Evolutionary conservation across 2,329 filamentous ascomycete species (phyloP).

Genomic region (Diaporthe humulicola): DNA sequence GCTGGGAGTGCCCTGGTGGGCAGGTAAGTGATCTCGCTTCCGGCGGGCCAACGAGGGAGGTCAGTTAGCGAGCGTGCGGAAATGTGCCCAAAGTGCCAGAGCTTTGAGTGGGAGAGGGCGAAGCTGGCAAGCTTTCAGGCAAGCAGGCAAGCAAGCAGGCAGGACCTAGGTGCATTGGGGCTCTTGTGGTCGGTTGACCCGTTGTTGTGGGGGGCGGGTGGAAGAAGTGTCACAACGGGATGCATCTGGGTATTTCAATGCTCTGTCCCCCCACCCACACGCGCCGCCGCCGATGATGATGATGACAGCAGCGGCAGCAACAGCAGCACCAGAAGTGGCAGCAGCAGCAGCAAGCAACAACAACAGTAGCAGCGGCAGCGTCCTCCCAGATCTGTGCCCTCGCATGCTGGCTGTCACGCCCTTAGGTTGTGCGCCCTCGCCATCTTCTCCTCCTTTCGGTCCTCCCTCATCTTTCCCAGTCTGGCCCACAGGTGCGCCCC

Average conservation of each 20-base stretch:
- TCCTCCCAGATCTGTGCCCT: constrained; percentile 17
- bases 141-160: constrained; percentile 6
- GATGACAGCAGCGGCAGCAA: not conserved
- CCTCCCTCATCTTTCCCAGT: constrained; percentile 14
- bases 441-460: constrained; percentile 13
- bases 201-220: constrained; percentile 7
- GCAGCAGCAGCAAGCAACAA: not conserved
- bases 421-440: constrained; percentile 31
- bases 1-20: not conserved
- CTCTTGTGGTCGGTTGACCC: constrained; percentile 10
- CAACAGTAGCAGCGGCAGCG: not conserved
- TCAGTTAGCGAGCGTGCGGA: constrained; percentile 30
- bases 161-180: constrained; percentile 13
- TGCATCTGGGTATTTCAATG: constrained; percentile 29
- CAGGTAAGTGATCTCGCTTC: constrained; percentile 22
- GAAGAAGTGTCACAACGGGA: constrained; percentile 28
- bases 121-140: constrained; percentile 18
- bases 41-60: constrained; percentile 30
- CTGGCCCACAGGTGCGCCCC: not conserved
- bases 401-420: constrained; percentile 8
- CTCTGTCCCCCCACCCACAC: not conserved
- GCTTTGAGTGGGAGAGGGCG: not conserved
- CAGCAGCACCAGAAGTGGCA: not conserved
- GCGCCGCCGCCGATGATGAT: constrained; percentile 17
- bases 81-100: constrained; percentile 1